Conservation (phyloP, 805 yeast genomes). For the Diddensiella caesifluorescens region DNA sequence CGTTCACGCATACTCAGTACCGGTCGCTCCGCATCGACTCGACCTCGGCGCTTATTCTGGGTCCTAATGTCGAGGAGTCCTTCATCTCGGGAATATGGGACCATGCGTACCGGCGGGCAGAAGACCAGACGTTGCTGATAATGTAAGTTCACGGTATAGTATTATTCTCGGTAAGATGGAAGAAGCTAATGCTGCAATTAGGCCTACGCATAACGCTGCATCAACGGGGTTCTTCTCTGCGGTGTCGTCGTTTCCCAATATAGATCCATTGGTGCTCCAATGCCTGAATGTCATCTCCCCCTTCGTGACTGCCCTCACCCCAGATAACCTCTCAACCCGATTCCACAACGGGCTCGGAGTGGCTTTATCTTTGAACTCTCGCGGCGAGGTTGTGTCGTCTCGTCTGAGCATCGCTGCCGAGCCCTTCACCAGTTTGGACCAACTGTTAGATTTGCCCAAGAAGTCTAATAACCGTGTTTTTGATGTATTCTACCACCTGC, state of each 20-base stretch:
- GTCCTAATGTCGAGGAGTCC: constrained; percentile 30
- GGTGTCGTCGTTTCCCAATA: constrained; percentile 32
- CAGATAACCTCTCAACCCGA: constrained; percentile 30
- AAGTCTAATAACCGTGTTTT: constrained; percentile 29
- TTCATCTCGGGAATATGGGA: constrained; percentile 34
- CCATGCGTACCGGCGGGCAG: constrained; percentile 36
- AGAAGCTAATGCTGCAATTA: constrained; percentile 7
- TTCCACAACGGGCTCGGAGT: constrained; percentile 34
- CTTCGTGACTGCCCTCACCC: constrained; percentile 35
- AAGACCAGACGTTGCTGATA: constrained; percentile 36
- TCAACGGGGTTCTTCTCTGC: constrained; percentile 30
- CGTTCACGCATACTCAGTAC: constrained; percentile 24
- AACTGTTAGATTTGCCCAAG: constrained; percentile 28
- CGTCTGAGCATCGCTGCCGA: constrained; percentile 28
- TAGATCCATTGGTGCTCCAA: constrained; percentile 31
- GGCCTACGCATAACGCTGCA: constrained; percentile 30
- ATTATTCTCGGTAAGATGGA: too few species aligned
- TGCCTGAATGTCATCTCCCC: constrained; percentile 36
- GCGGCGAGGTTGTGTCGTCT: constrained; percentile 30
- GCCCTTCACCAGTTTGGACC: constrained; percentile 31
- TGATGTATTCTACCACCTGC: constrained; percentile 35
- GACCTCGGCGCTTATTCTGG: constrained; percentile 29
- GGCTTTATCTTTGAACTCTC: constrained; percentile 27
- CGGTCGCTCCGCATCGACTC: constrained; percentile 30
- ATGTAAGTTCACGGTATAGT: constrained; percentile 19